phyloP scores from a whole-genome alignment of 805 yeast species.

The Lipomyces sp. region DNA sequence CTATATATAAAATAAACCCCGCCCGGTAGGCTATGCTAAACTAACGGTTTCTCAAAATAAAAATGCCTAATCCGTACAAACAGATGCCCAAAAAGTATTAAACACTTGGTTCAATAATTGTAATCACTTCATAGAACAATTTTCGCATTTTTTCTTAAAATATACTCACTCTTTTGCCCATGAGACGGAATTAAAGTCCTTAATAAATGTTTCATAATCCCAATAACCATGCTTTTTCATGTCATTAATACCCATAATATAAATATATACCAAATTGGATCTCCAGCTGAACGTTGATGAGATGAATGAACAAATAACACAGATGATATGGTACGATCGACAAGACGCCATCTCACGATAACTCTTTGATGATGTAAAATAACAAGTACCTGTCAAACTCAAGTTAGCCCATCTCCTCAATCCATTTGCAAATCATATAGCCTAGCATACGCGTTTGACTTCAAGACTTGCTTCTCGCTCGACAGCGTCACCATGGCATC shows the following conservation, averaged over 20 bases:
- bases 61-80: not conserved
- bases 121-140: too few relatives aligned
- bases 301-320: not conserved
- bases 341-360: slow-evolving; percentile 10
- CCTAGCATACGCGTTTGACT: slow-evolving; percentile 74
- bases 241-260: not conserved
- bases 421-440: not conserved
- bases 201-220: not conserved
- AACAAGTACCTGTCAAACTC: slow-evolving; percentile 25
- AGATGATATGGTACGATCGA: not conserved
- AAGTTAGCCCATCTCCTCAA: not conserved
- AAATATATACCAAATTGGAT: not conserved
- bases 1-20: not conserved
- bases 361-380: slow-evolving; percentile 35
- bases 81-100: not conserved
- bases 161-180: too few relatives aligned
- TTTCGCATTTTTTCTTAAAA: too few relatives aligned
- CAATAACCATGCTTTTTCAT: not conserved
- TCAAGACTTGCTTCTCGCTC: slow-evolving; percentile 65
- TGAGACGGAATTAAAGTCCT: too few relatives aligned
- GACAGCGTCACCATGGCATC: slow-evolving; percentile 80
- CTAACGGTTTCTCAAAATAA: not conserved
- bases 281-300: too few relatives aligned
- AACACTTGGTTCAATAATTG: not conserved
- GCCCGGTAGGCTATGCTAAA: not conserved